phyloP scores from a whole-genome alignment of 345 rosid species.

The Gynandropsis gynandra region DNA sequence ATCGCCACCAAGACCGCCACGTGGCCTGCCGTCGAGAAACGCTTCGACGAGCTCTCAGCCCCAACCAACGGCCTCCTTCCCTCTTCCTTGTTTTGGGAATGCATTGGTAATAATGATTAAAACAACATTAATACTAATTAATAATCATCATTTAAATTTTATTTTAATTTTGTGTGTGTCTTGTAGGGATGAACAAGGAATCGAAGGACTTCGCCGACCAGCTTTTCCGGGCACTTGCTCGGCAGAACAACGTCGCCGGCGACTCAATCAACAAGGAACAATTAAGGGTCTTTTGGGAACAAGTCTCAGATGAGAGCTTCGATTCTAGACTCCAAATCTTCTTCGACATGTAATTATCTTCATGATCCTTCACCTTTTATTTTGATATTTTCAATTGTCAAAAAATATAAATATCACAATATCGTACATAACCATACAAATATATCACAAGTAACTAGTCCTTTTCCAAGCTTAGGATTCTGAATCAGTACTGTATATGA shows the following conservation, averaged over 20 bases:
- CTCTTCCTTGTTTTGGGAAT: conserved; percentile 62
- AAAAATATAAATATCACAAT: no score
- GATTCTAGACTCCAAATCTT: conserved; percentile 82
- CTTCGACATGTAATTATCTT: conserved; percentile 64
- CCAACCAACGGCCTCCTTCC: conserved; percentile 48
- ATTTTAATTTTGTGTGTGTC: background rate
- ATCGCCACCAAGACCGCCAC: conserved; percentile 52
- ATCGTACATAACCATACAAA: no score
- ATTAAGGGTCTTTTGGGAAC: conserved; percentile 72
- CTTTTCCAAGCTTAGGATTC: no score
- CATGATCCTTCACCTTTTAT: background rate
- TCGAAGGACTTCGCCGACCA: conserved; percentile 82
- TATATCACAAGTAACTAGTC: no score
- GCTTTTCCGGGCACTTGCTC: conserved; percentile 67
- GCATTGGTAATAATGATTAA: conserved; percentile 51
- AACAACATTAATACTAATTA: no score
- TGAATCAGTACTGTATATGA: no score
- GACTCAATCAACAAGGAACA: conserved; percentile 61
- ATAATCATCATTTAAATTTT: no score
- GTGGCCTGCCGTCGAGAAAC: conserved; percentile 66
- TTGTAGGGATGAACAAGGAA: conserved; percentile 69
- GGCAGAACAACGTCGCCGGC: conserved; percentile 45
- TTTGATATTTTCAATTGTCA: no score
- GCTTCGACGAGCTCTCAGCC: conserved; percentile 49
- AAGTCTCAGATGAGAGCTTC: conserved; percentile 75